Conservation (phyloP, 352 stramenopile species). For the Saprolegnia parasitica region DNA sequence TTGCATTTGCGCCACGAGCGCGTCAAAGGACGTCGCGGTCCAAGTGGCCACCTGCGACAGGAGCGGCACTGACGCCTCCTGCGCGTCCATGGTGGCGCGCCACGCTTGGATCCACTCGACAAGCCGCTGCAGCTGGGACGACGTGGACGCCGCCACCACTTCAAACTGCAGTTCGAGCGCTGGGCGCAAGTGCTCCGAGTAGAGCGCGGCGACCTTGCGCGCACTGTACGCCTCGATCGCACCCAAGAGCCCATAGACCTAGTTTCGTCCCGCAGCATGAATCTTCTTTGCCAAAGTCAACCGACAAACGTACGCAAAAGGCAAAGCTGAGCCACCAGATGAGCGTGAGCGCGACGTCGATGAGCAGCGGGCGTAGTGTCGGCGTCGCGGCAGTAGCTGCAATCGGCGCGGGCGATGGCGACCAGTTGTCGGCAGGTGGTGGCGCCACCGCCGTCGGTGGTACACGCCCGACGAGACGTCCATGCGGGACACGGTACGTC, state of each 20-base stretch:
- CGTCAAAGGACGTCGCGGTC: neutral
- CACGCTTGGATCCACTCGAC: neutral
- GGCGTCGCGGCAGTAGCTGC: neutral
- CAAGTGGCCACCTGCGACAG: neutral
- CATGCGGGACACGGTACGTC: no score
- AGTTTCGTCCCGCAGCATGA: no score
- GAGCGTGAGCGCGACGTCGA: neutral
- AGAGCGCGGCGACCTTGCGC: neutral
- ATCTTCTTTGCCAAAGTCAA: no score
- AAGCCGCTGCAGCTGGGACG: neutral
- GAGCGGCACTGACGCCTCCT: neutral
- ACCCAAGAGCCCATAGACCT: constrained; percentile 3
- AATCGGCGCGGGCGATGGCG: neutral
- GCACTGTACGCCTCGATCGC: neutral
- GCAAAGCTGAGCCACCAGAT: neutral
- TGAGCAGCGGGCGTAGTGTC: neutral
- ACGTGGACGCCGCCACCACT: neutral
- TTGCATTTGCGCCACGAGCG: neutral
- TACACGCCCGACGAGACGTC: no score
- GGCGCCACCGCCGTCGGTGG: no score
- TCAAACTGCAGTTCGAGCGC: constrained; percentile 8
- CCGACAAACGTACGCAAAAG: constrained; percentile 16
- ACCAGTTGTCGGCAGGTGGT: no score
- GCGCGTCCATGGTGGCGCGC: neutral
- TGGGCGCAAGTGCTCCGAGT: neutral